These are phyloP conservation scores for Nadsonia commutata DNA, from an alignment of 1,139 yeast species.

Conservation along the genomic window DNA sequence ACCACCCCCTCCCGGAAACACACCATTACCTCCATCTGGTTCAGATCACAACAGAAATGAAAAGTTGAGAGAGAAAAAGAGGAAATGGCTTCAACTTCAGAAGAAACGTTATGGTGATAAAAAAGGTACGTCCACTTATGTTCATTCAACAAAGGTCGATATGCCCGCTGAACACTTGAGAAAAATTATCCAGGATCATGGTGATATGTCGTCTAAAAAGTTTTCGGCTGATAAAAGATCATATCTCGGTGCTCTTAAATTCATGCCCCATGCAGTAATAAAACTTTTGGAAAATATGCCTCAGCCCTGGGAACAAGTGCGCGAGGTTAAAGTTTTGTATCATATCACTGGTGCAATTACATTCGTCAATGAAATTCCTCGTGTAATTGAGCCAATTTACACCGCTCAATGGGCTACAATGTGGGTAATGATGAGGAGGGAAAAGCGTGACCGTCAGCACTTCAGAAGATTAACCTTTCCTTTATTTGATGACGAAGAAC, in stretches of 20 bases:
- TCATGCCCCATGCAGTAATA: constrained; percentile 87
- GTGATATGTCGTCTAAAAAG: constrained; percentile 67
- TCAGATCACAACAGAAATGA: constrained; percentile 8
- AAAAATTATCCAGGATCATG: constrained; percentile 70
- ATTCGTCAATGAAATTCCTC: constrained; percentile 81
- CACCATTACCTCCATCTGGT: constrained; percentile 12
- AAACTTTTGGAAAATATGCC: constrained; percentile 94
- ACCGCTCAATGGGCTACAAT: constrained; percentile 91
- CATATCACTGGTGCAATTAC: constrained; percentile 92
- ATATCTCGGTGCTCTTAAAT: constrained; percentile 81
- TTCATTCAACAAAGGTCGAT: constrained; percentile 52
- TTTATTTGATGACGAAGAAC: constrained; percentile 95
- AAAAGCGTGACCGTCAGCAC: constrained; percentile 78
- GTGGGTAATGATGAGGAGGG: constrained; percentile 90
- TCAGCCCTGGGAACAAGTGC: constrained; percentile 89
- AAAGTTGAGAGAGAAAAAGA: constrained; percentile 29
- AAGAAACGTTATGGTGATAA: constrained; percentile 34
- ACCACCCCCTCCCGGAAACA: constrained; percentile 12
- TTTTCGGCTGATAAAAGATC: constrained; percentile 83
- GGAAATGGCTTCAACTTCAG: constrained; percentile 54
- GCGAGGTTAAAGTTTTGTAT: constrained; percentile 77
- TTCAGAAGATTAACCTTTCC: constrained; percentile 90
- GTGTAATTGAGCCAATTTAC: constrained; percentile 85
- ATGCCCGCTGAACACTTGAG: constrained; percentile 94
- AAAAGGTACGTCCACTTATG: constrained; percentile 28